Evolutionary conservation across 805 yeast species (phyloP), one percentile per base, ranked within the genome.

Genomic region (Saccharomycopsis fodiens): DNA sequence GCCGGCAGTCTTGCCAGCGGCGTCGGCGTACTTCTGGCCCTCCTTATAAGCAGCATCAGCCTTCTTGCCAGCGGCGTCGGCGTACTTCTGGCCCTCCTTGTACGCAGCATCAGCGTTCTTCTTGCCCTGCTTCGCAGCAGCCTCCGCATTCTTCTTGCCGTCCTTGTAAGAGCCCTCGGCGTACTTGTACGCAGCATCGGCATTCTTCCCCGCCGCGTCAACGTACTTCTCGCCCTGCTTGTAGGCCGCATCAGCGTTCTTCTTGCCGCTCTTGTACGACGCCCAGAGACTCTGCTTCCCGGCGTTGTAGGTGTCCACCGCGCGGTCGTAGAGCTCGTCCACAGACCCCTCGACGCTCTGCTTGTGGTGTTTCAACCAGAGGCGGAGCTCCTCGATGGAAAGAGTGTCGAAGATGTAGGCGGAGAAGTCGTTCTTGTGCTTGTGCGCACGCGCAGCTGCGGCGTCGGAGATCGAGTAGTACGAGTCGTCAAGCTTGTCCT

Each of bases 291-390:
- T 6, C 32, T 10, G 13, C 10, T 16, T 6, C 29, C 19, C 29
- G 3, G 31, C 39, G 2, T 42, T 19, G 21, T 42, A 42, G 2
- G 44, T 25, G 7, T 37, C 37, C 13, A 25, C 17, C 4, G 47
- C 47, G 6, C 60, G n/a, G 48, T 52, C 39, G 57, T 57, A 19
- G 47, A 62, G 13, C 56, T 65, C 52, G 60, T 61, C 47, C 62
- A 65, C 44, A 58, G 56, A 17, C 53, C 54, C 41, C 35, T 47
- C 47, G n/a, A 44, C 40, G 23, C 39, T 27, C 23, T 44, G 7
- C 31, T 34, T 23, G 40, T 47, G 39, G 27, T 43, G 30, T 13
- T 39, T 8, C 21, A 47, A 35, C 47, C 47, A 47, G 4, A 25
- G 8, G 36, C 40, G 38, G 37, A 47, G 39, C 21, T 44, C 44